Percentiles rank a stretch among this genome's conserved stretches.
These are phyloP conservation scores for Zygosaccharomyces sapae DNA, from an alignment of 1,139 yeast genomes.

Conservation along the genomic window DNA sequence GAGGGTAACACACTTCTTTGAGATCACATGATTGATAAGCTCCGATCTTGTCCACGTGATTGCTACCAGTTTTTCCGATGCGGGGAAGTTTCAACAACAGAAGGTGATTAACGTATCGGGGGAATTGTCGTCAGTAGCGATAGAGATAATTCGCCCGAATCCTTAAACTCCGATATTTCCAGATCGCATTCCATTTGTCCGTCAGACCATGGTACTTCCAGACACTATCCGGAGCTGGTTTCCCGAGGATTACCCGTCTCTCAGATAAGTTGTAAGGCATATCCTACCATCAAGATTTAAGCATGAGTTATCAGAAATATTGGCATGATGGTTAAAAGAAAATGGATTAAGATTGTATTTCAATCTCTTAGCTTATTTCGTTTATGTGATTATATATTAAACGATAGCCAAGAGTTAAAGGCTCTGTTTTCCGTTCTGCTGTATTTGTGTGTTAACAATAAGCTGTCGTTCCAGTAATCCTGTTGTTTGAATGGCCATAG, in stretches of 20 bases:
- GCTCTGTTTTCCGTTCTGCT: no score
- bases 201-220: neutral
- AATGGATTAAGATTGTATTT: neutral
- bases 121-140: neutral
- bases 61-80: neutral
- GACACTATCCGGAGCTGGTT: constrained; percentile 1
- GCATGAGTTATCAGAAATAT: neutral
- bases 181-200: neutral
- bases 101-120: neutral
- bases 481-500: neutral
- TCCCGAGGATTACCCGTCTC: neutral
- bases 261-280: neutral
- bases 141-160: no score
- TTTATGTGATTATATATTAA: no score
- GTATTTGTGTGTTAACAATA: no score
- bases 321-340: neutral
- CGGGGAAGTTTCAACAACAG: neutral
- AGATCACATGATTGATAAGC: no score
- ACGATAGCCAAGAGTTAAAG: no score
- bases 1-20: neutral
- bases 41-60: no score
- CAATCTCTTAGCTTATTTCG: no score
- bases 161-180: no score
- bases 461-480: no score
- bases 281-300: neutral